Evolutionary conservation across 192 early-diverging fungal genomes (phyloP), one percentile per base, ranked within the genome.

Genomic region (Linnemannia schmuckeri): DNA sequence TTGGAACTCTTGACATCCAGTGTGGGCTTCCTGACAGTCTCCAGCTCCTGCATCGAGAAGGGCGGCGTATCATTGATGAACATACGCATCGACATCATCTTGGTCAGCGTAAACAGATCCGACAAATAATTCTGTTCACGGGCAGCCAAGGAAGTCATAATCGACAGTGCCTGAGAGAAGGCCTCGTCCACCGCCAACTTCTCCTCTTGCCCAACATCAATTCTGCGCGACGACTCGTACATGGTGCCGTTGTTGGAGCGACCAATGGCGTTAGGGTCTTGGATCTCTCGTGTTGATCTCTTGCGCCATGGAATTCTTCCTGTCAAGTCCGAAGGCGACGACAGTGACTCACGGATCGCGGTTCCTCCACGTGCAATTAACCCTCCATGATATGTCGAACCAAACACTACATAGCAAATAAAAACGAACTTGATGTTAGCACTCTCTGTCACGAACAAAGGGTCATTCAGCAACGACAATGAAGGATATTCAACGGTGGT

Each of bases 71-170:
- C 89, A 78, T 78, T 92, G 80, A 83, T 86, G 80, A 76, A 82
- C 90, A 92, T 72, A 74, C 89, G 85, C 90, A 89, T 73, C 83
- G 90, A 76, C 85, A 89, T 75, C 63, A 89, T 24, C 82, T 90
- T 70, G 88, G 89, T 81, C 89, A 93, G 83, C 83, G 95, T 92
- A 72, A 99, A 99, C 41, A 97, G 88, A 77, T 98, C 97, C 24
- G 93, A 92, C 66, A 98, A 92, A 80, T 96, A 97, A 88, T 98
- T 99, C 88, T 99, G 97, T 88, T 98, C 97, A 4, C 95, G 89
- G 17, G 96, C 91, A 18, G 98, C 93, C 20, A 94, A 84, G 35
- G 92, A 82, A 15, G 94, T 89, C 30, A 97, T 88, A 42, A 93
- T 90, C 10, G 82, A 75, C 24, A 96, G 88, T 44, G 93, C 89